A percentile compares a stretch with the other conserved stretches of the same genome.
These are phyloP conservation scores for Diaporthe batatas DNA, from an alignment of 2,329 filamentous ascomycete species.

Conservation along the genomic window DNA sequence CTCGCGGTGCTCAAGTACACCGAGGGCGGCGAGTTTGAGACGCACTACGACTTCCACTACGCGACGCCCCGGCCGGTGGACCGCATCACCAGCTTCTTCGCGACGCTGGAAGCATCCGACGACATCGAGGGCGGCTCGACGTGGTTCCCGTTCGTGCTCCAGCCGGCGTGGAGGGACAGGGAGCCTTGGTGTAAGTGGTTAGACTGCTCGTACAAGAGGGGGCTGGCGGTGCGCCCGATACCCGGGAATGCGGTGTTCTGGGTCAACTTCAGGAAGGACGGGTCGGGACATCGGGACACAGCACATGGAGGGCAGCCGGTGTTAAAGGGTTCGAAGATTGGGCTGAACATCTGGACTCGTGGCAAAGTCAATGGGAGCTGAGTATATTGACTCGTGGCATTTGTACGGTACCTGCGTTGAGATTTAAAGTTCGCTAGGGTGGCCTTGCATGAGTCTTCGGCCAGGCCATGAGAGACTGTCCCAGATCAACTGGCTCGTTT, in stretches of 20 bases:
- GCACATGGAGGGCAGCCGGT: constrained; percentile 69
- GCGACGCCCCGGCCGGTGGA: constrained; percentile 16
- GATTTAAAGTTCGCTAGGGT: constrained; percentile 7
- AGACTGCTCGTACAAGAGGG: constrained; percentile 42
- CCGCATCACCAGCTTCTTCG: constrained; percentile 33
- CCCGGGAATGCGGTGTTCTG: constrained; percentile 69
- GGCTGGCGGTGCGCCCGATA: constrained; percentile 62
- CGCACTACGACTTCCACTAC: constrained; percentile 31
- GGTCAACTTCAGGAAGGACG: constrained; percentile 68
- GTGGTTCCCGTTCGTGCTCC: constrained; percentile 38
- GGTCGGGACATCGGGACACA: constrained; percentile 62
- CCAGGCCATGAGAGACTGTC: not conserved
- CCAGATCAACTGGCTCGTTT: not conserved
- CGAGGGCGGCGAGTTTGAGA: constrained; percentile 24
- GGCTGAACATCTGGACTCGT: constrained; percentile 70
- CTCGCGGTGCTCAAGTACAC: constrained; percentile 31
- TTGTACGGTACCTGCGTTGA: constrained; percentile 5
- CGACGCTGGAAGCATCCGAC: constrained; percentile 23
- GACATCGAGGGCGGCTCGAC: constrained; percentile 31
- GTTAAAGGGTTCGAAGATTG: constrained; percentile 63
- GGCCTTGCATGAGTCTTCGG: not conserved
- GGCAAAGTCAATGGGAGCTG: constrained; percentile 41
- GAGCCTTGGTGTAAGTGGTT: constrained; percentile 35
- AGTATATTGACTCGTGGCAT: not conserved
- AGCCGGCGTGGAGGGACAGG: constrained; percentile 25